Conservation (phyloP, 176 grass and related monocot species). For the Microstegium vimineum region DNA sequence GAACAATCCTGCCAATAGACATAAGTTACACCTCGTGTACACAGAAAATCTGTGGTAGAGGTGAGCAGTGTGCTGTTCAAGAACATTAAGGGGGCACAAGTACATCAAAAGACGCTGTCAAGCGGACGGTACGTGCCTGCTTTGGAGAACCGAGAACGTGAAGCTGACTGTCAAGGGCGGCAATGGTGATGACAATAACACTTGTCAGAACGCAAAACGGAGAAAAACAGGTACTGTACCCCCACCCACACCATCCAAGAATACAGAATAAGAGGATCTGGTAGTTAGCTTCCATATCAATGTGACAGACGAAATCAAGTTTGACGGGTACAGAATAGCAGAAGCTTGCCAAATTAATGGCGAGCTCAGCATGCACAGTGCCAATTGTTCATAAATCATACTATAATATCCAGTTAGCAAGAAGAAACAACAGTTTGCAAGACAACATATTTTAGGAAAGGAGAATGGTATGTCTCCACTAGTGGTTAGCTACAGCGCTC, state of each 20-base stretch:
- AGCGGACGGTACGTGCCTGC: background rate
- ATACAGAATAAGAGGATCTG: background rate
- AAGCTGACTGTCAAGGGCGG: conserved; percentile 28
- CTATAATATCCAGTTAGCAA: background rate
- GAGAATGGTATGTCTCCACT: background rate
- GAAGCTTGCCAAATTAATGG: background rate
- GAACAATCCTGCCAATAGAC: no score
- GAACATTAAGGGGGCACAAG: conserved; percentile 54
- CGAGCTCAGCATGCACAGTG: background rate
- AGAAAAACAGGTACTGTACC: conserved; percentile 34
- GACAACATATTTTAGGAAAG: background rate
- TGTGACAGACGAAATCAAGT: background rate
- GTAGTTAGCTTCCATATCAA: background rate
- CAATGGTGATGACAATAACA: conserved; percentile 16
- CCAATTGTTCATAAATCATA: background rate
- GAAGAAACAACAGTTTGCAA: background rate
- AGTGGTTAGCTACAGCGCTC: background rate
- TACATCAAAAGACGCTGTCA: background rate
- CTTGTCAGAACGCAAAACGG: conserved; percentile 35
- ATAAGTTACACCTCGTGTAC: no score
- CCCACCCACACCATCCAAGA: background rate
- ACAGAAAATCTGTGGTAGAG: no score
- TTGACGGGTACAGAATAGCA: background rate
- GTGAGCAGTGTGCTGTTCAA: no score
- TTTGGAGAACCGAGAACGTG: conserved; percentile 42